These are phyloP conservation scores for Phytophthora pinifolia DNA, from an alignment of 352 stramenopile species.

Conservation along the genomic window DNA sequence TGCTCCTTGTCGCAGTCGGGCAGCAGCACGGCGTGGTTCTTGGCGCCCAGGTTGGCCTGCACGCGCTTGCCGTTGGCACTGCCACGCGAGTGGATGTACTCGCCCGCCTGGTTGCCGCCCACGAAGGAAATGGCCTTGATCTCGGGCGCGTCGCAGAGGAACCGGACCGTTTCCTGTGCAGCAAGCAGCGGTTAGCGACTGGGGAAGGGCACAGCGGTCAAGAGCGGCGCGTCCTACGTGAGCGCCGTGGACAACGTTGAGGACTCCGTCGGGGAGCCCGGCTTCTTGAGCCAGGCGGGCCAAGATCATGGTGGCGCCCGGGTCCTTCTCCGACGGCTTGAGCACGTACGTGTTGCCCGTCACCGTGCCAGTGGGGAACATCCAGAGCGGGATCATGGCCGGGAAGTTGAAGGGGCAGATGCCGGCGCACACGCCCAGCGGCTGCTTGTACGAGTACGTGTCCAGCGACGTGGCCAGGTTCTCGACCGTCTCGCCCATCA, in stretches of 20 bases:
- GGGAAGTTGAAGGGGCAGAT: constrained; percentile 97
- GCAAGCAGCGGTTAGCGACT: constrained; percentile 7
- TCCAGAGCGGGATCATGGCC: constrained; percentile 97
- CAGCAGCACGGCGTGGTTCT: constrained; percentile 98
- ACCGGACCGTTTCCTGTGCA: constrained; percentile 90
- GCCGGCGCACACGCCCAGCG: constrained; percentile 93
- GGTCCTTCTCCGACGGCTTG: constrained; percentile 95
- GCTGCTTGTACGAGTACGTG: constrained; percentile 96
- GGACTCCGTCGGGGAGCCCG: constrained; percentile 92
- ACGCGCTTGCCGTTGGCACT: constrained; percentile 93
- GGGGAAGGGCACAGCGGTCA: constrained; percentile 5
- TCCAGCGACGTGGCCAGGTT: constrained; percentile 93
- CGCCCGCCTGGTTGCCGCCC: constrained; percentile 90
- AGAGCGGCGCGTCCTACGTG: constrained; percentile 42
- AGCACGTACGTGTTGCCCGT: constrained; percentile 97
- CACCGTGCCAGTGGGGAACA: constrained; percentile 88
- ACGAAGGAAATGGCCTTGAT: constrained; percentile 98
- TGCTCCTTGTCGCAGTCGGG: constrained; percentile 93
- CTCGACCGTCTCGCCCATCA: constrained; percentile 95
- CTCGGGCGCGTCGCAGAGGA: constrained; percentile 93
- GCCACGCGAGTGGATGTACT: constrained; percentile 93
- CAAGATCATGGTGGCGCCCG: constrained; percentile 91
- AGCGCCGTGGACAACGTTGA: constrained; percentile 94
- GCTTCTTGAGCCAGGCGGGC: constrained; percentile 91
- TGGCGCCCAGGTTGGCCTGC: constrained; percentile 96